Conservation (phyloP, 2,329 filamentous ascomycete genomes). For the Monosporascus sp. region DNA sequence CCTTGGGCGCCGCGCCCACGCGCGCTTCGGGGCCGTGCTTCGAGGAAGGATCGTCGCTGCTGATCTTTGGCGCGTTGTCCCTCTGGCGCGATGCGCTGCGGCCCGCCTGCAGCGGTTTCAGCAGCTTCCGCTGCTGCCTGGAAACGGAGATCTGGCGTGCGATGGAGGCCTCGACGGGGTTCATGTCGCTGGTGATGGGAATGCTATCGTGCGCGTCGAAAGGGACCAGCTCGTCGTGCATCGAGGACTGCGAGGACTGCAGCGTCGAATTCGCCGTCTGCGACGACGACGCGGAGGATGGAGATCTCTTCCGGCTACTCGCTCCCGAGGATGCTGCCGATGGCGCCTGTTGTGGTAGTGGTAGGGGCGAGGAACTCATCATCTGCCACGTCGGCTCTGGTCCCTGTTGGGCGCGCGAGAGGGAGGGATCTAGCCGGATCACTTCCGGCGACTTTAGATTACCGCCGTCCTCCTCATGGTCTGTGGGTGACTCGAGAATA, state of each 20-base stretch:
- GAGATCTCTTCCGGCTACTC: slow-evolving; percentile 25
- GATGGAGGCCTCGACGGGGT: slow-evolving; percentile 60
- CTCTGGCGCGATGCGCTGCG: slow-evolving; percentile 20
- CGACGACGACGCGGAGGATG: slow-evolving; percentile 26
- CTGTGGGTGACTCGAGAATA: slow-evolving; percentile 37
- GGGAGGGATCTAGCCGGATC: slow-evolving; percentile 18
- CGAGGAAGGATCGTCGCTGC: neutral
- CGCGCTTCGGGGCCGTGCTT: too few species aligned
- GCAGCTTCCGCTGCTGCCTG: slow-evolving; percentile 52
- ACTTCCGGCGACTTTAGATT: slow-evolving; percentile 23
- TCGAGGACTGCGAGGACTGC: slow-evolving; percentile 22
- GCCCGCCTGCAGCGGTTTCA: slow-evolving; percentile 45
- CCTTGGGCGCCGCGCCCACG: slow-evolving; percentile 10
- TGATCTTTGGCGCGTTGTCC: neutral
- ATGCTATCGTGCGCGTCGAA: slow-evolving; percentile 14
- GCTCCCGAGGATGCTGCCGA: slow-evolving; percentile 21
- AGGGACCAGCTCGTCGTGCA: slow-evolving; percentile 32
- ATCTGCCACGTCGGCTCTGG: slow-evolving; percentile 44
- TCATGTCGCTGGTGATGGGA: slow-evolving; percentile 23
- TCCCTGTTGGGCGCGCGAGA: slow-evolving; percentile 19
- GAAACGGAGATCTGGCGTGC: slow-evolving; percentile 64
- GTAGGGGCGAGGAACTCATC: slow-evolving; percentile 29
- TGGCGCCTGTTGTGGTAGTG: slow-evolving; percentile 20
- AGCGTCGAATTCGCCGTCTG: slow-evolving; percentile 28
- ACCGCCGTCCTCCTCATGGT: slow-evolving; percentile 16